Evolutionary conservation across 495 filamentous ascomycete genomes (phyloP), one percentile per base, ranked within the genome.

Genomic region (Penicillium daleae): DNA sequence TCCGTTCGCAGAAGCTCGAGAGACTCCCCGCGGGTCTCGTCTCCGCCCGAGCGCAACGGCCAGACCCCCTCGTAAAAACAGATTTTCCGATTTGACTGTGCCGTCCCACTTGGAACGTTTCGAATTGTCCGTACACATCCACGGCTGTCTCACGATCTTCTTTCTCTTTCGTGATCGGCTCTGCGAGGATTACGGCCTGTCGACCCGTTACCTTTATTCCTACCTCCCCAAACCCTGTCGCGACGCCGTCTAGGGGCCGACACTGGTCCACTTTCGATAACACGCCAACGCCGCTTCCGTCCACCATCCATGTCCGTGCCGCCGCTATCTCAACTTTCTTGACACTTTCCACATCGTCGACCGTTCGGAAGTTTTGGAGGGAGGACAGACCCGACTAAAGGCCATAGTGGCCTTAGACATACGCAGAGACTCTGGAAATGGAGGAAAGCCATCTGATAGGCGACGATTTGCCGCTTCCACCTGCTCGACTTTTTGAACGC

Each of bases 401-500:
- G 69, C 64, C 37, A 46, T 67, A 64, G 61, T 53, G 32, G 19
- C 37, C 27, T 9, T 12, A n/a, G 26, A 10, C 6, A 22, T 44
- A 31, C 33, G 21, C 37, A 59, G 50, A 66, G 15, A 56, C 6
- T 5, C 13, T 59, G 44, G 67, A 67, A 62, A 79, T 79, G 77
- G 77, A 79, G 61, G 73, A 78, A 56, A 76, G 70, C 54, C 66
- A 74, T 65, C 67, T 78, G 50, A 68, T 83, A 65, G 79, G 77
- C 67, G 86, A 90, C 63, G 87, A 90, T 73, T 76, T 86, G 68
- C 82, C 88, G 71, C 85, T 89, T 66, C 87, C 88, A 62, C 89
- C 89, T 37, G 75, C 86, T 60, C 85, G 87, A 61, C 84, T 93
- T 53, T 89, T 88, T 60, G 89, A 92, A 76, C 82, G 90, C 50